Evolutionary conservation across 768 basidiomycete species (phyloP), one percentile per base, ranked within the genome.

Genomic region (Leccinum barrowsii): DNA sequence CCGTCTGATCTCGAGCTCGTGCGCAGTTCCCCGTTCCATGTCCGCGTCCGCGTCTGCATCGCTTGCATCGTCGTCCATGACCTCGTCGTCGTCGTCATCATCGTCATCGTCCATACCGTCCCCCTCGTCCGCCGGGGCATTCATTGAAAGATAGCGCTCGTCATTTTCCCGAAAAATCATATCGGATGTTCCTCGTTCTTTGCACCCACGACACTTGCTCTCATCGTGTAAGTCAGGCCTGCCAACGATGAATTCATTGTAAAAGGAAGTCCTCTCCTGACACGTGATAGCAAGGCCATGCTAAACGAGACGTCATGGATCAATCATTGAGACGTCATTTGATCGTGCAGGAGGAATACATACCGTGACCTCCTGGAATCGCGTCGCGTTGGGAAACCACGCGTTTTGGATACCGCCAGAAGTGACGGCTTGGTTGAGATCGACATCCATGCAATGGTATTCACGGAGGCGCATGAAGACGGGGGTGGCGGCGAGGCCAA

Each of bases 401-500:
- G 73, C 80, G 10, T 76, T 73, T 48, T 71, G 62, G n/a, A 79
- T 61, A 24, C 76, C 72, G 44, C 80, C 79, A 22, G 69, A 58
- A 10, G 61, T 42, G 3, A 58, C 66, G 2, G 74, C 76, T 32
- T 62, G 66, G 52, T 67, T 73, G 17, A 81, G 78, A 1, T 51
- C 40, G 52, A 70, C 55, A 44, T 82, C 73, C 65, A 77, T 72
- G 60, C 77, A 78, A 53, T 78, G 75, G 52, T 81, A 82, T 66
- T 90, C 88, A 46, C 74, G 70, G 24, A 89, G 70, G 11, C 83
- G 78, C 73, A 89, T 76, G 66, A 80, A 87, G 37, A 87, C 62
- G 4, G 86, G 86, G 22, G 77, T 72, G 57, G 77, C 78, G 5
- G 72, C 73, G 34, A 83, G 66, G 22, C 58, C 67, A 0, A 78